Percentiles rank a stretch among this genome's conserved stretches.
Conservation (phyloP, 1,139 yeast genomes). For the Yamadazyma taylorii region DNA sequence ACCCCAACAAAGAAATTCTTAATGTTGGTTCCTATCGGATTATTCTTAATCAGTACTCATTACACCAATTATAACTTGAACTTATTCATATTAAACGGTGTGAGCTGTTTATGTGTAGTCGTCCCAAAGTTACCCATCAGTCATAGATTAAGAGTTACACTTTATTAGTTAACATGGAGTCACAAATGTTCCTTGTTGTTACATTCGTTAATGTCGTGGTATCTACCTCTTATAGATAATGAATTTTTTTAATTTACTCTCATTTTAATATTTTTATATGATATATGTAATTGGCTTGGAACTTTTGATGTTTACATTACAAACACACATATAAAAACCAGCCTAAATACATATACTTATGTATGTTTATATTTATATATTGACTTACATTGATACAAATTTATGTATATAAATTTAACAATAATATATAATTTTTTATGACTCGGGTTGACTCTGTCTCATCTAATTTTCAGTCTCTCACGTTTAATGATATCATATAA, state of each 20-base stretch:
- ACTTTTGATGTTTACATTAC: too few relatives aligned
- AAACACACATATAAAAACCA: too few relatives aligned
- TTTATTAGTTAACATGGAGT: slow-evolving; percentile 28
- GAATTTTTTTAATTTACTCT: not conserved
- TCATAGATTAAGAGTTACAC: slow-evolving; percentile 73
- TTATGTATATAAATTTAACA: not conserved
- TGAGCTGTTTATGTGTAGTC: slow-evolving; percentile 78
- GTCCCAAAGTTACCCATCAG: slow-evolving; percentile 86
- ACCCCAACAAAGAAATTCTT: slow-evolving; percentile 95
- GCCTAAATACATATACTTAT: too few relatives aligned
- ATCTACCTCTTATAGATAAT: slow-evolving; percentile 1
- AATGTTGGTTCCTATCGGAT: slow-evolving; percentile 83
- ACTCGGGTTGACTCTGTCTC: slow-evolving; percentile 2
- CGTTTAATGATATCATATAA: not conserved
- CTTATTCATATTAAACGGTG: slow-evolving; percentile 75
- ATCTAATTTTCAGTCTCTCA: not conserved
- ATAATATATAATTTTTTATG: not conserved
- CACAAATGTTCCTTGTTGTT: not conserved
- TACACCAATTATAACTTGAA: slow-evolving; percentile 83
- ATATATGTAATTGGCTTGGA: not conserved
- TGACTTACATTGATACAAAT: not conserved
- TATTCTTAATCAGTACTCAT: slow-evolving; percentile 86
- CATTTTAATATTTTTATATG: not conserved
- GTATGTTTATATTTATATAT: too few relatives aligned
- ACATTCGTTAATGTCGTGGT: slow-evolving; percentile 1